Base-by-base conservation (phyloP, 768 basidiomycete species). In the Amanita rimosa region DNA sequence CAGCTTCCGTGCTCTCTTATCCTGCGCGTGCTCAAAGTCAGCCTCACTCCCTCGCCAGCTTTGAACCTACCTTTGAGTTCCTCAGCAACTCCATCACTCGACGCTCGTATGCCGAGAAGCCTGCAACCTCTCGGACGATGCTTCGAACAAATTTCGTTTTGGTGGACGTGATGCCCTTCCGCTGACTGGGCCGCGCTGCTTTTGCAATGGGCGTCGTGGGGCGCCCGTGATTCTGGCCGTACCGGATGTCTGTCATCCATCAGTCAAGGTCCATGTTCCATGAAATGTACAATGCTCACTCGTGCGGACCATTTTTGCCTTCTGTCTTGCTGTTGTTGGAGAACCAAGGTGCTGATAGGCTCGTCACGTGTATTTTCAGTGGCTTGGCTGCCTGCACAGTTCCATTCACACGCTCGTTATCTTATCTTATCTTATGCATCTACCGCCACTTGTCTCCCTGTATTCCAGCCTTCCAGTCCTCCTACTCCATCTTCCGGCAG, bases 1-100 rank as follows among this genome's bases (percentile, higher is more conserved):
- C 76, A 98, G 75, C 75, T 98, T 98, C 68, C 92, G 79, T 52
- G 95, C 95, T 73, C 95, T 97, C 83, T 99, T 99, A 69, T 99
- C 95, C 92, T 92, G 61, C 39, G 50, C 6, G 42, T 11, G 2
- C 13, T 7, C 1, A 22, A 13, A 33, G n/a, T 55, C 31, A 45
- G 48, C 33, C 49, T 31, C 36, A 40, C 16, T 1, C 29, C 17
- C 9, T 6, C 5, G 27, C 22, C 26, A 46, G 24, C 13, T 24
- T 36, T 40, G 13, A 39, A 33, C 83, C 57, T 64, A 87, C 87
- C 76, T 95, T 96, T 55, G 90, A 93, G 80, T 96, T 97, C 70
- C 94, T 83, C 74, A 96, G 68, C 79, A 99, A 66, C 71, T 99
- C 96, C 86, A 99, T 81, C 49, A 98, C 93, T 58, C 96, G 82